Evolutionary conservation across 352 stramenopile genomes (phyloP).

Genomic region (Phytophthora kernoviae): DNA sequence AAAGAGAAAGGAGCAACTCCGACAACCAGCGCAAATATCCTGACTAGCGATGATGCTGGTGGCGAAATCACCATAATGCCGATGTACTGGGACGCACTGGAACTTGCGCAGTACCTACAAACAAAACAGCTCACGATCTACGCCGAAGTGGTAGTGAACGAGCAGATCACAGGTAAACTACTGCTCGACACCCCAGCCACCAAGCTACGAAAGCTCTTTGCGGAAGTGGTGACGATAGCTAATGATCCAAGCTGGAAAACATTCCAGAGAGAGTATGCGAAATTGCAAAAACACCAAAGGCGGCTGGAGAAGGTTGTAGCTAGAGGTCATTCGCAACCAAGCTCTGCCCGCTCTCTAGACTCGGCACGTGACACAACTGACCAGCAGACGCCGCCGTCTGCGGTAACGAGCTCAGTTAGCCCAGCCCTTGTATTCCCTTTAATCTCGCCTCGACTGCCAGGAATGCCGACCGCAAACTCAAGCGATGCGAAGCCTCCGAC

Average conservation of each 20-base stretch:
- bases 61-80: constrained; percentile 39
- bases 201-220: constrained; percentile 54
- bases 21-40: constrained; percentile 10
- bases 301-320: constrained; percentile 30
- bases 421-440: constrained; percentile 35
- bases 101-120: constrained; percentile 66
- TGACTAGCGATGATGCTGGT: constrained; percentile 6
- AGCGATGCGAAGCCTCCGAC: constrained; percentile 10
- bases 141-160: constrained; percentile 53
- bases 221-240: constrained; percentile 22
- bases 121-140: constrained; percentile 47
- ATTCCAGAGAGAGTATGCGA: constrained; percentile 42
- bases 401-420: constrained; percentile 21
- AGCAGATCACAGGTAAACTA: constrained; percentile 68
- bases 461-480: background rate
- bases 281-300: constrained; percentile 56
- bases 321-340: constrained; percentile 15
- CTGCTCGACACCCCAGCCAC: constrained; percentile 51
- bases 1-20: constrained; percentile 13
- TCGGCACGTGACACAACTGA: constrained; percentile 12
- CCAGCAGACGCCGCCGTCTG: constrained; percentile 6
- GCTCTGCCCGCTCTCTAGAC: constrained; percentile 17
- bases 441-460: constrained; percentile 31
- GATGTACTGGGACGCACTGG: constrained; percentile 59
- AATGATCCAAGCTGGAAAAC: constrained; percentile 56